Evolutionary conservation across 345 rosid genomes (phyloP).

Genomic region (Rhodamnia argentea): DNA sequence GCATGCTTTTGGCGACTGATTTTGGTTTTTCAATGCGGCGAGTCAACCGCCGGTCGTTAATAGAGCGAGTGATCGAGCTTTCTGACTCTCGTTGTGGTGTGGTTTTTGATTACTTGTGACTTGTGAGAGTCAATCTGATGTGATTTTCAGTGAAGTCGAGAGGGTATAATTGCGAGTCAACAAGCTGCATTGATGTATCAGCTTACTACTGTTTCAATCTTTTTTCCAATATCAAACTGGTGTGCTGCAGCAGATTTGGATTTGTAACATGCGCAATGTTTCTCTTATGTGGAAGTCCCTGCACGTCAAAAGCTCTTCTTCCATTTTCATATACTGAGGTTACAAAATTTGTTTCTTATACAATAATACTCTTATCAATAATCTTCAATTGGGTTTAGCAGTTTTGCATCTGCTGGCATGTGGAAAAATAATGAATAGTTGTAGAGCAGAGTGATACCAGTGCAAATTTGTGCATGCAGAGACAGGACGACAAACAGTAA

Average conservation of each 20-base stretch:
- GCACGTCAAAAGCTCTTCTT: background rate
- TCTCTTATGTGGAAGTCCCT: background rate
- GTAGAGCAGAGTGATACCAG: background rate
- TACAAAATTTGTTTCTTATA: background rate
- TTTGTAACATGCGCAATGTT: background rate
- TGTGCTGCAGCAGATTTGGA: background rate
- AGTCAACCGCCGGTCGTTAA: too few species aligned
- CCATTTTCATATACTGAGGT: background rate
- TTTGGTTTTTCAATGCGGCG: too few species aligned
- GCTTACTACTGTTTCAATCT: background rate
- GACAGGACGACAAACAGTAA: conserved; percentile 1
- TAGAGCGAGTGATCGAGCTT: too few species aligned
- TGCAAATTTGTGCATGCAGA: conserved; percentile 16
- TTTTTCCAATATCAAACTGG: background rate
- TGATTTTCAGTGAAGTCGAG: too few species aligned
- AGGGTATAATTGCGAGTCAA: background rate
- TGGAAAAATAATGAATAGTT: background rate
- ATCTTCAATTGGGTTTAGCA: background rate
- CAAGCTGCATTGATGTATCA: background rate
- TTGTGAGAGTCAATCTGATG: too few species aligned
- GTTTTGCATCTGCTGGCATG: background rate
- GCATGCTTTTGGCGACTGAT: too few species aligned
- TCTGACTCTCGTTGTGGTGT: too few species aligned
- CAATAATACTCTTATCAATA: background rate
- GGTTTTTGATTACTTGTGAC: too few species aligned